Conservation (phyloP, 164 flowering plant species). For the Houttuynia cordata region DNA sequence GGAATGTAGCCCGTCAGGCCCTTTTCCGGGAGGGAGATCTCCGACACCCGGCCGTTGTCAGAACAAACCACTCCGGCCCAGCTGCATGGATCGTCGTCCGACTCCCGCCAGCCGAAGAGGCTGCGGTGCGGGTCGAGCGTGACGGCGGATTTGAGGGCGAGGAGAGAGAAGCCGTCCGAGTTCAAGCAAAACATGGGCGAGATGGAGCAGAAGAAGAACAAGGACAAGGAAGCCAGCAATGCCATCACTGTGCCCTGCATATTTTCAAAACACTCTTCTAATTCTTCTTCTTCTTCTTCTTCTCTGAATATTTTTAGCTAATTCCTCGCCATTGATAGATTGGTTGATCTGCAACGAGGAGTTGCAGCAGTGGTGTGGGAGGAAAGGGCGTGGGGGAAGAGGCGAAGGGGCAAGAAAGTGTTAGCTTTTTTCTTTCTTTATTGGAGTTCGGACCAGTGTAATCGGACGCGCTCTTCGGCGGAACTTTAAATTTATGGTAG, state of each 20-base stretch:
- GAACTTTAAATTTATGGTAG: no score
- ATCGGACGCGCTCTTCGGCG: no score
- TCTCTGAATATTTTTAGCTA: conserved; percentile 1
- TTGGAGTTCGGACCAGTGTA: no score
- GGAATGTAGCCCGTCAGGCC: conserved; percentile 74
- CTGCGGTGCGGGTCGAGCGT: conserved; percentile 44
- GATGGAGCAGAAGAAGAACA: conserved; percentile 7
- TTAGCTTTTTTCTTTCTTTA: no score
- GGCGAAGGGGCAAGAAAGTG: no score
- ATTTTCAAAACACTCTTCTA: no score
- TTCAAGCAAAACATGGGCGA: conserved; percentile 27
- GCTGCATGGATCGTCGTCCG: conserved; percentile 53
- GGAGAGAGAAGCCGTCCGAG: conserved; percentile 82
- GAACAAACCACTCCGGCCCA: conserved; percentile 50
- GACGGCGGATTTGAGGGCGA: conserved; percentile 81
- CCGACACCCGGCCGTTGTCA: conserved; percentile 45
- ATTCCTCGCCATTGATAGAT: background rate
- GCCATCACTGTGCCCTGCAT: background rate
- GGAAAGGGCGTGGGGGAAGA: no score
- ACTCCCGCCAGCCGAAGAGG: conserved; percentile 51
- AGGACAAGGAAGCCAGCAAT: background rate
- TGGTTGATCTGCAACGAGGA: conserved; percentile 3
- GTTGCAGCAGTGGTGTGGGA: no score
- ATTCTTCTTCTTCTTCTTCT: background rate
- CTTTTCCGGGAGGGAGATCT: conserved; percentile 36